phyloP scores from a whole-genome alignment of 2,329 filamentous ascomycete species.

The Pseudogymnoascus sp. region DNA sequence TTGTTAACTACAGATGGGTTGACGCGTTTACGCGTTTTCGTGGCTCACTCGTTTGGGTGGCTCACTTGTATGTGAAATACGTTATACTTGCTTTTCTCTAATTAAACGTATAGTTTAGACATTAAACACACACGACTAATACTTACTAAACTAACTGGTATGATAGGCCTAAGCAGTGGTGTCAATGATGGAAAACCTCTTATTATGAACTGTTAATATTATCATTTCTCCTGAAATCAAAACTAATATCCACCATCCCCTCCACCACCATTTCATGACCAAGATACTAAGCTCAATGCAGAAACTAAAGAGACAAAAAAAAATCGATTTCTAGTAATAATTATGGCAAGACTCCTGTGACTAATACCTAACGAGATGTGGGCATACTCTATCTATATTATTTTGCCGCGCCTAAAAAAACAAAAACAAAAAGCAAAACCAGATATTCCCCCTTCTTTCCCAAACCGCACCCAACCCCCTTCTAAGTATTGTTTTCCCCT shows the following conservation, averaged over 20 bases:
- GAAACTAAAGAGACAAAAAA: neutral
- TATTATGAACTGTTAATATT: neutral
- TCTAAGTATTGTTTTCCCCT: neutral
- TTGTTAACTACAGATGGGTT: too few species aligned
- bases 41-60: too few species aligned
- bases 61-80: too few species aligned
- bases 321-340: neutral
- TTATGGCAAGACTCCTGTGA: neutral
- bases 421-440: neutral
- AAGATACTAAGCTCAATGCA: neutral
- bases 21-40: too few species aligned
- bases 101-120: too few species aligned
- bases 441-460: neutral
- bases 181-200: too few species aligned
- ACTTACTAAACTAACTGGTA: neutral
- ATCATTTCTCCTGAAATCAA: neutral
- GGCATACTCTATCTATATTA: constrained; percentile 1
- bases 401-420: neutral
- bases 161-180: neutral
- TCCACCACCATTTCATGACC: neutral
- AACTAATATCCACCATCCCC: neutral
- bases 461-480: neutral
- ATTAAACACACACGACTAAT: too few species aligned
- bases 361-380: neutral
- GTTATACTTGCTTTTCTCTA: neutral